Conservation (phyloP, 2,329 filamentous ascomycete genomes). For the Colletotrichum abscissum region DNA sequence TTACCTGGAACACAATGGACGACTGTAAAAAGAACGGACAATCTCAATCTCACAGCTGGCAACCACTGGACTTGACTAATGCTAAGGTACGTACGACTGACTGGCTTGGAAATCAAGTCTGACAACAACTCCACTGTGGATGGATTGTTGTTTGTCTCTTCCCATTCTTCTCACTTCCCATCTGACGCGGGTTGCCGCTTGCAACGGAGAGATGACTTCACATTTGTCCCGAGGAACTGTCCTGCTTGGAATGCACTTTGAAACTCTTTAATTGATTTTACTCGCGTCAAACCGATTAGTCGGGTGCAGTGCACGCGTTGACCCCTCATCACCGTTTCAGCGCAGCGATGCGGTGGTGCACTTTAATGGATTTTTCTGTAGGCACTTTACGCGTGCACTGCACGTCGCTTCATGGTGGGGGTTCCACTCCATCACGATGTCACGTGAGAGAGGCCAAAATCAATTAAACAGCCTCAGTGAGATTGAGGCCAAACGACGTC, state of each 20-base stretch:
- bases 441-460: constrained; percentile 26
- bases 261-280: background rate
- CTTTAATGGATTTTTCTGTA: constrained; percentile 23
- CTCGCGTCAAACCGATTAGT: background rate
- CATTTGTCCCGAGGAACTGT: background rate
- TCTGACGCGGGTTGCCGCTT: constrained; percentile 19
- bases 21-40: background rate
- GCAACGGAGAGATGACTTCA: constrained; percentile 20
- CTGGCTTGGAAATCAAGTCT: constrained; percentile 27
- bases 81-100: background rate
- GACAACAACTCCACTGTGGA: constrained; percentile 22
- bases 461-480: constrained; percentile 5
- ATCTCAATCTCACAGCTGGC: constrained; percentile 5
- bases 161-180: background rate
- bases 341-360: background rate
- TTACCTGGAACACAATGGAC: background rate
- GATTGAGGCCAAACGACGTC: constrained; percentile 5
- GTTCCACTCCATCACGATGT: constrained; percentile 26
- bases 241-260: background rate
- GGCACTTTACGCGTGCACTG: constrained; percentile 27
- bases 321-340: background rate
- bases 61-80: constrained; percentile 31
- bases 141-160: constrained; percentile 1
- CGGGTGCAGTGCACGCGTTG: background rate
- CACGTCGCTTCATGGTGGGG: background rate